Conservation (phyloP, 2,329 filamentous ascomycete species). For the Fusarium chlamydosporum region DNA sequence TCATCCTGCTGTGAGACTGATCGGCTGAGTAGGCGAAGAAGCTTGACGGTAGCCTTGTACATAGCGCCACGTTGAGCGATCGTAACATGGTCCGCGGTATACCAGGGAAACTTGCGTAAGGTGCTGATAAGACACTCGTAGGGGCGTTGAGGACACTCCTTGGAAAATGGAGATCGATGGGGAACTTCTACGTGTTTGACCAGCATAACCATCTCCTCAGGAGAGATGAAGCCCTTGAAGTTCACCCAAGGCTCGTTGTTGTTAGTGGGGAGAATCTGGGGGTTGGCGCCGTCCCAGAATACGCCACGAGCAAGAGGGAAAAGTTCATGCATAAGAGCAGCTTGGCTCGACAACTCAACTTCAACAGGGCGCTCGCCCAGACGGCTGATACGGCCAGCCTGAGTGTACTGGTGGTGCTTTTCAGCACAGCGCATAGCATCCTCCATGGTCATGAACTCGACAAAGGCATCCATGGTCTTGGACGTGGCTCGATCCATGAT, state of each 20-base stretch:
- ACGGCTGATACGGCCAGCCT: conserved; percentile 60
- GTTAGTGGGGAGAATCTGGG: conserved; percentile 57
- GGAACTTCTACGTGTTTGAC: conserved; percentile 74
- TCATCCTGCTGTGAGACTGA: conserved; percentile 59
- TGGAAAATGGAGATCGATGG: conserved; percentile 71
- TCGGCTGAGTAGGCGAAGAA: conserved; percentile 63
- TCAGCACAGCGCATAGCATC: conserved; percentile 69
- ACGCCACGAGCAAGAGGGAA: conserved; percentile 72
- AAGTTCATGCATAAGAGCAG: conserved; percentile 70
- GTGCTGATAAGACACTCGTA: conserved; percentile 77
- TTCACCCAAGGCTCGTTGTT: conserved; percentile 62
- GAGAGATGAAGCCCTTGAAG: conserved; percentile 72
- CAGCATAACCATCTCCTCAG: conserved; percentile 75
- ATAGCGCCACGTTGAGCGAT: conserved; percentile 69
- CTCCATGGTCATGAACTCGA: conserved; percentile 68
- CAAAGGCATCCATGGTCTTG: conserved; percentile 73
- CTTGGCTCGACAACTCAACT: conserved; percentile 69
- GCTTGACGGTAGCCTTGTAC: conserved; percentile 64
- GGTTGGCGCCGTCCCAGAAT: conserved; percentile 65
- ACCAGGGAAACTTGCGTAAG: conserved; percentile 74
- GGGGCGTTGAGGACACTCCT: conserved; percentile 73
- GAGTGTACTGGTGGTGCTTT: conserved; percentile 59
- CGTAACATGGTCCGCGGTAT: conserved; percentile 69
- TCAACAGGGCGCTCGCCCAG: conserved; percentile 71
- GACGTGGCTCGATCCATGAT: conserved; percentile 74